Percentiles rank a stretch among this genome's conserved stretches.
Conservation (phyloP, 2,329 filamentous ascomycete genomes). For the Fusarium sp. region DNA sequence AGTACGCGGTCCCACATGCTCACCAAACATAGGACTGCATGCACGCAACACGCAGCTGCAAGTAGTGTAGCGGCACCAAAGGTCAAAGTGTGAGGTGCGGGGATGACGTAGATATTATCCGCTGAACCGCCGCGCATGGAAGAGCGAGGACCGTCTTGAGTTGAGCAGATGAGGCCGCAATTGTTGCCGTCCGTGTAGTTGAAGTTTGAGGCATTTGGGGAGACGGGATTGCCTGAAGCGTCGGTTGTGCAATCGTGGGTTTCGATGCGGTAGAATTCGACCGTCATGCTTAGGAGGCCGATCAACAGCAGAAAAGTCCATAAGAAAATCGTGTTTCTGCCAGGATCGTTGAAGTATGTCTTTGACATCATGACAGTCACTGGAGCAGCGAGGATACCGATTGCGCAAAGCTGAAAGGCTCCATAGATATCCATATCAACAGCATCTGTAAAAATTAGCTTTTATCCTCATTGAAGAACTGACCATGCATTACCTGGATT, state of each 20-base stretch:
- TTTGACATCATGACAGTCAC: conserved; percentile 69
- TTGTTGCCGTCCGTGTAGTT: conserved; percentile 52
- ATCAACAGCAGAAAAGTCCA: conserved; percentile 72
- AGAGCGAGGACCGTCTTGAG: conserved; percentile 61
- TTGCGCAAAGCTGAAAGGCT: conserved; percentile 73
- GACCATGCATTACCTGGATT: conserved; percentile 61
- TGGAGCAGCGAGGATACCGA: conserved; percentile 72
- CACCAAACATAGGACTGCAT: conserved; percentile 69
- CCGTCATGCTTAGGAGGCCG: conserved; percentile 68
- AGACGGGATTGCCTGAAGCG: conserved; percentile 52
- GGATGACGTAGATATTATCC: conserved; percentile 72
- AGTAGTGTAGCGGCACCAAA: conserved; percentile 71
- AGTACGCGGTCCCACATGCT: conserved; percentile 74
- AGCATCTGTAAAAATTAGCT: conserved; percentile 56
- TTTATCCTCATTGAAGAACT: rapidly evolving
- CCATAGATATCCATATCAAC: conserved; percentile 77
- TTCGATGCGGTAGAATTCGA: conserved; percentile 71
- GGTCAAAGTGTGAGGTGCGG: conserved; percentile 63
- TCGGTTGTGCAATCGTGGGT: conserved; percentile 57
- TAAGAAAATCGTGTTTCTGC: conserved; percentile 73
- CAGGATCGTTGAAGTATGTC: conserved; percentile 73
- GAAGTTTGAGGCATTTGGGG: conserved; percentile 54
- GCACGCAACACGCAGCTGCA: conserved; percentile 72
- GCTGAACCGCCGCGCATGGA: conserved; percentile 65
- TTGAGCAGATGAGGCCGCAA: conserved; percentile 62